Evolutionary conservation across 164 flowering plant species (phyloP).

Genomic region (Vitis vinifera): DNA sequence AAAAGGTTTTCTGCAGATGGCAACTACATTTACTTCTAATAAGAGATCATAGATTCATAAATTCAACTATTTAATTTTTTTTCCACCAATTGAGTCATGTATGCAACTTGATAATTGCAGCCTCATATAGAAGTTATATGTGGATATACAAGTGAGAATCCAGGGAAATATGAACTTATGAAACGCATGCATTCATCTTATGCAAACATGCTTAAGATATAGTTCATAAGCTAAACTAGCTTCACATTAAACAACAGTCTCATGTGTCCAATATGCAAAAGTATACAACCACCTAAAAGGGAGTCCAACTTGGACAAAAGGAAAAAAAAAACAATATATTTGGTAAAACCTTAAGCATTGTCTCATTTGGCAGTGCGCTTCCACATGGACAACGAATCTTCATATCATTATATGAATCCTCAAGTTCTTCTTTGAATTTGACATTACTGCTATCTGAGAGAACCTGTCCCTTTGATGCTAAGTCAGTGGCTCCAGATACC

Average conservation of each 20-base stretch:
- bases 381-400: conserved; percentile 92
- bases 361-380: conserved; percentile 59
- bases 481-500: conserved; percentile 72
- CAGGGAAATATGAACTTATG: too few relatives aligned
- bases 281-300: background rate
- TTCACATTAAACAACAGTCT: background rate
- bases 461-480: conserved; percentile 72
- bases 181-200: too few relatives aligned
- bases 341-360: conserved; percentile 71
- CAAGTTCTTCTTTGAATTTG: conserved; percentile 68
- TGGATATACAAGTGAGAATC: too few relatives aligned
- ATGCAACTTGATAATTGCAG: too few relatives aligned
- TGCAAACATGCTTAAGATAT: too few relatives aligned
- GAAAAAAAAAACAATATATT: background rate
- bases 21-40: too few relatives aligned
- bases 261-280: background rate
- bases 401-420: conserved; percentile 49
- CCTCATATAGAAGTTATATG: too few relatives aligned
- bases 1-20: too few relatives aligned
- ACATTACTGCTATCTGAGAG: conserved; percentile 45
- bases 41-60: too few relatives aligned
- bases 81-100: too few relatives aligned
- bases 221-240: too few relatives aligned
- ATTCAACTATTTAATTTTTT: too few relatives aligned
- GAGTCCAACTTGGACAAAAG: background rate